Base-by-base conservation (phyloP, 75 land plant species). In the Chamaecyparis obtusa region DNA sequence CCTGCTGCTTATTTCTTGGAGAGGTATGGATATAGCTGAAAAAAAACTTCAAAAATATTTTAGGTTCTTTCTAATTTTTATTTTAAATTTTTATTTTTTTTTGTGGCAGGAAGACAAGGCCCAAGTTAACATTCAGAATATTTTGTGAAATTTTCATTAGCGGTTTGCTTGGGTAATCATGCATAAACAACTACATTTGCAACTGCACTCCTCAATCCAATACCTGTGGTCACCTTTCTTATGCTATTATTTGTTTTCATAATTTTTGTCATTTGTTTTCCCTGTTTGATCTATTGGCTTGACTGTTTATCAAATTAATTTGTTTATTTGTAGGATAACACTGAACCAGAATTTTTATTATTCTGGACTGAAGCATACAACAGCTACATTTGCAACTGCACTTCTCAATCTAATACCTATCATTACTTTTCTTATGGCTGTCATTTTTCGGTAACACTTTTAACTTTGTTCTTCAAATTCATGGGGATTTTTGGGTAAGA, bases 291-390 rank as follows among this genome's bases (percentile, higher is more conserved):
- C n/a, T n/a, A n/a, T n/a, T n/a, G n/a, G n/a, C n/a, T n/a, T n/a
- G n/a, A n/a, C n/a, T n/a, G n/a, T 44, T 44, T 67, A 24, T 67
- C 24, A 5, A 27, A 19, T 5, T 67, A 0, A 5, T 67, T 27
- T 67, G n/a, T 67, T 67, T 86, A 19, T 71, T 0, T 88, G 84
- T 89, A 95, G 96, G 83, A 90, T 91, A 1, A 91, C 93, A 1
- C n/a, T 85, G 83, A 95, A 93, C 86, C 96, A 93, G 83, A 49
- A 86, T 32, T 71, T 92, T 17, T 94, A 91, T 78, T 93, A 91
- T 69, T 55, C 93, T 16, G 95, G 95, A 2, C 88, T 94, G 41
- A 89, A 91, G 51, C 69, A 90, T 48, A 91, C 97, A 0, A 87
- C 93, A n/a, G n/a, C 55, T 13, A 51, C 55, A 51, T 51, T 51